phyloP scores from a whole-genome alignment of 345 rosid species.

The Citrus cavaleriei region DNA sequence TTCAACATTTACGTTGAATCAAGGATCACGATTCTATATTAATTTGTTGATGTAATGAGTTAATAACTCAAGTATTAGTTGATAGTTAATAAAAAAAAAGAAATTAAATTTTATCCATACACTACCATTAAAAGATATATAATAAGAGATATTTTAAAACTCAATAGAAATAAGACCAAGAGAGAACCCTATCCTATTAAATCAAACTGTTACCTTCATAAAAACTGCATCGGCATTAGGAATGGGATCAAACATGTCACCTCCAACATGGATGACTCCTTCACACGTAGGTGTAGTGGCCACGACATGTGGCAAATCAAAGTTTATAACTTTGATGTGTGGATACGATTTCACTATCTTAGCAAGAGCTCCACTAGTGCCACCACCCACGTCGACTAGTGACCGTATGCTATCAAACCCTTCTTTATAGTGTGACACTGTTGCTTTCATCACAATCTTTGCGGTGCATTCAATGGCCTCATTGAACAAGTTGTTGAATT shows the following conservation, averaged over 20 bases:
- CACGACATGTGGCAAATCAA: constrained; percentile 40
- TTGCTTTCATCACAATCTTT: not conserved
- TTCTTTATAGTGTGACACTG: not conserved
- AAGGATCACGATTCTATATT: too few species aligned
- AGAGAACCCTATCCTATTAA: too few species aligned
- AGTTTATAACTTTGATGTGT: constrained; percentile 24
- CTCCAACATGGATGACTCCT: constrained; percentile 29
- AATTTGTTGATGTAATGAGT: too few species aligned
- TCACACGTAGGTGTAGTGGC: constrained; percentile 22
- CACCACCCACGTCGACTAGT: constrained; percentile 25
- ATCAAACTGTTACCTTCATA: too few species aligned
- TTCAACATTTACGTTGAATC: too few species aligned
- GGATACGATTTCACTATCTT: constrained; percentile 21
- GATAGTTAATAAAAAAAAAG: too few species aligned
- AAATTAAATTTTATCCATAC: too few species aligned
- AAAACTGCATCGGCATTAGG: not conserved
- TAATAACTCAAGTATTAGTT: too few species aligned
- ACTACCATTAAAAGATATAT: too few species aligned
- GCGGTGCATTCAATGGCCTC: constrained; percentile 2
- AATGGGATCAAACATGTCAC: constrained; percentile 32
- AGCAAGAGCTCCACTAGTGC: constrained; percentile 5
- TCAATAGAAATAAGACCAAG: too few species aligned
- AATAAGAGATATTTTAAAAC: too few species aligned
- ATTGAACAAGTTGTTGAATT: not conserved
- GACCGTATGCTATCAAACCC: constrained; percentile 1